phyloP scores from a whole-genome alignment of 306 rosid genomes.

The Prunus campanulata region DNA sequence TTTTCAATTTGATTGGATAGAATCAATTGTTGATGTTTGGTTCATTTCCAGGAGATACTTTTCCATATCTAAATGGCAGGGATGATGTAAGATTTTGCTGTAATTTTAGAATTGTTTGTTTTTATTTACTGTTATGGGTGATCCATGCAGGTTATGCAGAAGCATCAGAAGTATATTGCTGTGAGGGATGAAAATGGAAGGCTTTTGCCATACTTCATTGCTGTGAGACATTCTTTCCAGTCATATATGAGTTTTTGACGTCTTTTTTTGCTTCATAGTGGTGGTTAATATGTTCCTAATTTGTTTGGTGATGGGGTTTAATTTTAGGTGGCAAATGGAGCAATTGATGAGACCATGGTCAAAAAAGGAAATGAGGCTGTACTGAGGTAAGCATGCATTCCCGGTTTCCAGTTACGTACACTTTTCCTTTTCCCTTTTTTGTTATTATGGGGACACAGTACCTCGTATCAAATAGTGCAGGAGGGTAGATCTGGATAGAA shows the following conservation, averaged over 20 bases:
- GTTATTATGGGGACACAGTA: neutral
- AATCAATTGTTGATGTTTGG: neutral
- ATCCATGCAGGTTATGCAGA: conserved; percentile 88
- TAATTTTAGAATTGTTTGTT: neutral
- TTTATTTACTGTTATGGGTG: conserved; percentile 13
- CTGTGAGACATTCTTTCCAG: conserved; percentile 55
- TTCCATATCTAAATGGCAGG: neutral
- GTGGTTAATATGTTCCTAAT: neutral
- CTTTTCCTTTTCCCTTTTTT: neutral
- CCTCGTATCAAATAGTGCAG: neutral
- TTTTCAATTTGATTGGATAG: neutral
- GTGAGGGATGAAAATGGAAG: conserved; percentile 55
- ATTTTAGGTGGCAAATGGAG: conserved; percentile 84
- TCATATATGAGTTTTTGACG: conserved; percentile 3
- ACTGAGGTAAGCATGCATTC: conserved; percentile 52
- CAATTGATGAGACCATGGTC: conserved; percentile 62
- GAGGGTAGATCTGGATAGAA: conserved; percentile 3
- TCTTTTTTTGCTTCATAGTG: conserved; percentile 6
- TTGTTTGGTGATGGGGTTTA: conserved; percentile 17
- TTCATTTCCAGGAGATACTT: neutral
- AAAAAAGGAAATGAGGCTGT: conserved; percentile 97
- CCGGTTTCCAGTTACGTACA: neutral
- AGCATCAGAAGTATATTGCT: conserved; percentile 91
- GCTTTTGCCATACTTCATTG: conserved; percentile 80
- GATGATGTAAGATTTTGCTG: neutral